Evolutionary conservation across 106 monocot species (phyloP).

Genomic region (Dioscorea zingiberensis): DNA sequence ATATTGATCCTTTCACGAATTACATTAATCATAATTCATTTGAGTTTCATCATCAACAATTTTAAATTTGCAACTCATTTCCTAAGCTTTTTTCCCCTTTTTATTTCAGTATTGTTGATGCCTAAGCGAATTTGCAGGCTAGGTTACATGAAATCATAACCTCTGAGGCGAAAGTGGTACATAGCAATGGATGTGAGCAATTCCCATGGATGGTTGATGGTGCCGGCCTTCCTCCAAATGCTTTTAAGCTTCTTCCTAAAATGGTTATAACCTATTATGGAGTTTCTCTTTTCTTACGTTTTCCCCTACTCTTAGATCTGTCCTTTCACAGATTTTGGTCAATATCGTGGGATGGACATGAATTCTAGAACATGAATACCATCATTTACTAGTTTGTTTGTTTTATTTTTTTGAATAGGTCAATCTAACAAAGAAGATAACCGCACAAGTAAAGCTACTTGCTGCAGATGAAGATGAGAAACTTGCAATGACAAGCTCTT

Average conservation of each 20-base stretch:
- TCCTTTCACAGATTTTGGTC: no score
- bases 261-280: slow-evolving; percentile 36
- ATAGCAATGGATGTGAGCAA: slow-evolving; percentile 44
- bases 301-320: no score
- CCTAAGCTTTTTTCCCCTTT: no score
- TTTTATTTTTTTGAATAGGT: slow-evolving; percentile 19
- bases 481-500: slow-evolving; percentile 58
- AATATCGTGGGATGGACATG: no score
- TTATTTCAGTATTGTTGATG: no score
- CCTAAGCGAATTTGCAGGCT: slow-evolving; percentile 30
- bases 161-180: slow-evolving; percentile 27
- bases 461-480: slow-evolving; percentile 91
- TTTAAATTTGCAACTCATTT: no score
- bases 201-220: slow-evolving; percentile 98
- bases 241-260: slow-evolving; percentile 65
- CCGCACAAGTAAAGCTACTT: slow-evolving; percentile 88
- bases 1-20: no score
- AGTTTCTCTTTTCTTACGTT: no score
- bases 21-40: no score
- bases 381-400: no score
- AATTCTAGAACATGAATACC: no score
- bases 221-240: slow-evolving; percentile 81
- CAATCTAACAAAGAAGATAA: slow-evolving; percentile 75
- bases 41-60: no score
- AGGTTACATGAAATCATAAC: slow-evolving; percentile 76